Conservation (phyloP, 257 asterid genomes). For the Solanum neorickii region DNA sequence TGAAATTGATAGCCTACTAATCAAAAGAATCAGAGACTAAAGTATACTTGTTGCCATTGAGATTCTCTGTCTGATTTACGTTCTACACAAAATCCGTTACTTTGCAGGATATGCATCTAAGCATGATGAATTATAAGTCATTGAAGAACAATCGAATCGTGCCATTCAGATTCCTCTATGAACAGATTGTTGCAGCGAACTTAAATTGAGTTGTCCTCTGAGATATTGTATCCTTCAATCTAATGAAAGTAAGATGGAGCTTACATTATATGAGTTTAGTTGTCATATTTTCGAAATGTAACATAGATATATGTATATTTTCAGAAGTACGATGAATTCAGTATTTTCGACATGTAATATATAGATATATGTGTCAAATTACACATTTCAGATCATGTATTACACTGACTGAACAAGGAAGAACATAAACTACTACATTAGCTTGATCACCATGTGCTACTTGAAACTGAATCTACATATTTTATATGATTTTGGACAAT, state of each 20-base stretch:
- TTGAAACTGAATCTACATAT: background rate
- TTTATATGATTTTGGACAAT: background rate
- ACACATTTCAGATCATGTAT: background rate
- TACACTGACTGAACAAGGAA: background rate
- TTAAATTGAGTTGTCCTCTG: background rate
- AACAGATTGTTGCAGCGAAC: background rate
- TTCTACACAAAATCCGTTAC: background rate
- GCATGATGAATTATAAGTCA: conserved; percentile 55
- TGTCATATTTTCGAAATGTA: background rate
- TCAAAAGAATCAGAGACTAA: background rate
- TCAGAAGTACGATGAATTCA: background rate
- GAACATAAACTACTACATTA: background rate
- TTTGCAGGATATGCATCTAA: conserved; percentile 30
- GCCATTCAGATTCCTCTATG: background rate
- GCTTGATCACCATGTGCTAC: background rate
- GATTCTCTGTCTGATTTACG: background rate
- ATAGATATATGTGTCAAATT: background rate
- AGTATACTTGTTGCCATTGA: background rate
- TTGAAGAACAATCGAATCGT: background rate
- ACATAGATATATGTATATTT: background rate
- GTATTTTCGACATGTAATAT: background rate
- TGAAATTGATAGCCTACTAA: no score
- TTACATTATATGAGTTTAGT: background rate
- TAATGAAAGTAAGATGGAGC: background rate
- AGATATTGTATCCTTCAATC: background rate